A percentile compares a stretch with the other conserved stretches of the same genome.
Evolutionary conservation across 2,329 filamentous ascomycete genomes (phyloP).

Genomic region (Sporothrix protearum): DNA sequence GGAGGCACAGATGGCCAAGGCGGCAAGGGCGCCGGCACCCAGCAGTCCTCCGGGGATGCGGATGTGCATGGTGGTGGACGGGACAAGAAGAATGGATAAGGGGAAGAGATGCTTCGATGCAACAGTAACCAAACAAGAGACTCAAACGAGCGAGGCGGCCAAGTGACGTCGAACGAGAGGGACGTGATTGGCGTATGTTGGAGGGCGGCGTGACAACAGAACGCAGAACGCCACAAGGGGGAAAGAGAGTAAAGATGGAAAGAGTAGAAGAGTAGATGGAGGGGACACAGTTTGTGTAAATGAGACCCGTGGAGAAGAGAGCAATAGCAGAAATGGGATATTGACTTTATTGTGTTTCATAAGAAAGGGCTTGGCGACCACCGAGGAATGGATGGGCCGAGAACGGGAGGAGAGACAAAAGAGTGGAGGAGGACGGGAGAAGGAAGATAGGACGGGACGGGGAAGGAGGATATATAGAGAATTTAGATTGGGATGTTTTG

Average conservation of each 20-base stretch:
- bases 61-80: slow-evolving; percentile 20
- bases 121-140: not conserved
- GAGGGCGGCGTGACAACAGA: not conserved
- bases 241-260: not conserved
- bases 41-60: not conserved
- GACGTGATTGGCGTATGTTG: not conserved
- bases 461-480: slow-evolving; percentile 4
- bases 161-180: not conserved
- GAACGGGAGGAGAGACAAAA: not conserved
- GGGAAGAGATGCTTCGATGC: not conserved
- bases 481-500: not conserved
- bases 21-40: slow-evolving; percentile 14
- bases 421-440: not conserved
- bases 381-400: slow-evolving; percentile 1
- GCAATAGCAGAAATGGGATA: not conserved
- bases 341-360: not conserved
- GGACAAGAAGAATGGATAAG: not conserved
- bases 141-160: not conserved
- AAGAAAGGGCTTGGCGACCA: no score
- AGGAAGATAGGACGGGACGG: not conserved
- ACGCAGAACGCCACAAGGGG: not conserved
- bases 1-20: slow-evolving; percentile 15
- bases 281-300: not conserved
- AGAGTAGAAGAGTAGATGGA: not conserved
- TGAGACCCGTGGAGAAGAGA: not conserved